Conservation (phyloP, 768 basidiomycete species). For the Sporobolomyces phaffii region DNA sequence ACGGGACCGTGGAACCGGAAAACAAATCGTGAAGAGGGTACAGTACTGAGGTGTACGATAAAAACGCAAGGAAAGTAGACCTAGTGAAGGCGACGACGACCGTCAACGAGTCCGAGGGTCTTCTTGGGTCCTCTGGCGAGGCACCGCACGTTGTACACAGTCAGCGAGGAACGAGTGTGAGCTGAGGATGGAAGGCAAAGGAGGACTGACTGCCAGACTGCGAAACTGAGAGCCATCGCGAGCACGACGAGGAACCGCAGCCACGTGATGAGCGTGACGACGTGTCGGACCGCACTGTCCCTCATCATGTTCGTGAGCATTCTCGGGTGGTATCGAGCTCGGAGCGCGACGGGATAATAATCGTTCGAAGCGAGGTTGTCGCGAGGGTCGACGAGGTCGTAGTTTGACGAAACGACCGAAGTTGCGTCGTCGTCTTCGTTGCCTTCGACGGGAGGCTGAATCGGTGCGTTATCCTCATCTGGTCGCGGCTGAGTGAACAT, state of each 20-base stretch:
- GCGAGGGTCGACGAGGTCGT: conserved; percentile 11
- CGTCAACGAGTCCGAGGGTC: conserved; percentile 23
- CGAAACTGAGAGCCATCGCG: conserved; percentile 18
- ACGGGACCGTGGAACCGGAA: too few species aligned
- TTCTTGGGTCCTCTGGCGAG: conserved; percentile 27
- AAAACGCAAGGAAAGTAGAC: too few species aligned
- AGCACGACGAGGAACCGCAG: conserved; percentile 26
- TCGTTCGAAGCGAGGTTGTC: conserved; percentile 7
- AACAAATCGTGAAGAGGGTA: too few species aligned
- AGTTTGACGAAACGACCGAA: conserved; percentile 12
- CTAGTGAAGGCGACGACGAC: conserved; percentile 21
- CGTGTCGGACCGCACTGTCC: conserved; percentile 19
- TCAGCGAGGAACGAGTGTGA: neutral
- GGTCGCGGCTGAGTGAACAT: neutral
- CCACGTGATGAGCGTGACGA: conserved; percentile 21
- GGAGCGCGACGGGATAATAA: conserved; percentile 29
- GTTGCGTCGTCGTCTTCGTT: conserved; percentile 1
- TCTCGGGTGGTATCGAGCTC: conserved; percentile 30
- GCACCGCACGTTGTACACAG: neutral
- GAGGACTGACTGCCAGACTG: conserved; percentile 30
- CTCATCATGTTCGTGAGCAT: conserved; percentile 24
- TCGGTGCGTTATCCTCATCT: neutral
- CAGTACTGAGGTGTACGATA: too few species aligned
- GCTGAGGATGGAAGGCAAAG: neutral
- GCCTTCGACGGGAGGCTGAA: neutral